Percentiles rank a stretch among this genome's conserved stretches.
Conservation (phyloP, 345 rosid species). For the Anastatica hierochuntica region DNA sequence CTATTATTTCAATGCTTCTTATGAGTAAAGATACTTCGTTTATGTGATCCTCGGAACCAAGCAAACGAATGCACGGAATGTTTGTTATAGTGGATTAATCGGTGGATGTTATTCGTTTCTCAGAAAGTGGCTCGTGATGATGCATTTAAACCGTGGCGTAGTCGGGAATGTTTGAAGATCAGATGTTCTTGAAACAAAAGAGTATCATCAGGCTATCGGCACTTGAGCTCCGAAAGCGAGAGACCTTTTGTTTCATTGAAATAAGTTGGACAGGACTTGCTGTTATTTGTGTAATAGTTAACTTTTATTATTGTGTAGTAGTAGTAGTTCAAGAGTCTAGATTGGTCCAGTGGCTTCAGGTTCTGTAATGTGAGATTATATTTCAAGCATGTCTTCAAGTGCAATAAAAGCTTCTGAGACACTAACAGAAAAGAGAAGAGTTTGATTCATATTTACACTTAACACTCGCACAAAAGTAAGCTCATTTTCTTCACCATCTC, state of each 20-base stretch:
- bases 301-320: background rate
- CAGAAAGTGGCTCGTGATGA: conserved; percentile 43
- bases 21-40: background rate
- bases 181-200: background rate
- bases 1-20: background rate
- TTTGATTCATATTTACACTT: too few species aligned
- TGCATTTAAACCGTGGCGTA: conserved; percentile 52
- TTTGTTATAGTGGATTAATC: background rate
- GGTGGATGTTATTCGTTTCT: background rate
- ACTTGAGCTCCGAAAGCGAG: too few species aligned
- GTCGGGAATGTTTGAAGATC: conserved; percentile 29
- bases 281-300: background rate
- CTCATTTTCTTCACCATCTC: conserved; percentile 14
- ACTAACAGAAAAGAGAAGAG: too few species aligned
- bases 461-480: too few species aligned
- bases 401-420: too few species aligned
- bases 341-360: too few species aligned
- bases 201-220: too few species aligned
- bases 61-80: background rate
- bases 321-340: too few species aligned
- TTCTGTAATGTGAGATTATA: too few species aligned
- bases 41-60: background rate
- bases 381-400: too few species aligned
- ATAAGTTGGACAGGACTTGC: background rate
- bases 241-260: background rate